Evolutionary conservation across 352 stramenopile genomes (phyloP).

Genomic region (Phytophthora tubulina): DNA sequence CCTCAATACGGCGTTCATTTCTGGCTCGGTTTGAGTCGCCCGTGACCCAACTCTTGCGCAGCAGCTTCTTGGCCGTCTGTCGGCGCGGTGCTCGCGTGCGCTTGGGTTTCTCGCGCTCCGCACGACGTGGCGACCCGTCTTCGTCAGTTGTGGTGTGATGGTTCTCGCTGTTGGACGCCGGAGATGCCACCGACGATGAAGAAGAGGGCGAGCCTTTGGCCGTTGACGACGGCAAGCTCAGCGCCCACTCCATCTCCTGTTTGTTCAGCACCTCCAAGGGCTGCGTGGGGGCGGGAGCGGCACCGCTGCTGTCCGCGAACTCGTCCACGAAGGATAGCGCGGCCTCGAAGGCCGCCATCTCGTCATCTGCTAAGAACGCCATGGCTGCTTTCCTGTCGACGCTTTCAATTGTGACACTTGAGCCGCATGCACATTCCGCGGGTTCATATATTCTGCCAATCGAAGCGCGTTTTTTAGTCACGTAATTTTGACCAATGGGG

Average conservation of each 20-base stretch:
- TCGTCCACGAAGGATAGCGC: slow-evolving; percentile 50
- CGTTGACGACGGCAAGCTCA: slow-evolving; percentile 4
- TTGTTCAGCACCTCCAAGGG: slow-evolving; percentile 28
- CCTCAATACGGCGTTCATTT: slow-evolving; percentile 52
- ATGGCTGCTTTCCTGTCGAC: slow-evolving; percentile 8
- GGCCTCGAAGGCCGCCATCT: slow-evolving; percentile 45
- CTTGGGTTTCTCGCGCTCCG: slow-evolving; percentile 28
- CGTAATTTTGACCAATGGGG: slow-evolving; percentile 9
- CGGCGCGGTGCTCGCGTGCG: slow-evolving; percentile 29
- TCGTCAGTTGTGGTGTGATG: slow-evolving; percentile 42
- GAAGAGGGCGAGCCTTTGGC: slow-evolving; percentile 24
- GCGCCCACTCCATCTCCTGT: slow-evolving; percentile 42
- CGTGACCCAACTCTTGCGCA: slow-evolving; percentile 44
- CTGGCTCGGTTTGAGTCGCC: slow-evolving; percentile 50
- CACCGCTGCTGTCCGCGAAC: slow-evolving; percentile 18
- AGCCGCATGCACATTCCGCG: slow-evolving; percentile 6
- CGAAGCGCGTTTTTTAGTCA: background rate
- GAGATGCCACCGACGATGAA: slow-evolving; percentile 23
- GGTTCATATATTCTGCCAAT: slow-evolving; percentile 31
- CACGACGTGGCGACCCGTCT: slow-evolving; percentile 29
- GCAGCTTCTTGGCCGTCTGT: slow-evolving; percentile 42
- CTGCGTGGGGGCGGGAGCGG: background rate
- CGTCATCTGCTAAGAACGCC: slow-evolving; percentile 45
- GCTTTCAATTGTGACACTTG: slow-evolving; percentile 28
- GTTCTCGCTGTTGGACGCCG: slow-evolving; percentile 32